Evolutionary conservation across 768 basidiomycete genomes (phyloP).

Genomic region (Holtermannia corniformis): DNA sequence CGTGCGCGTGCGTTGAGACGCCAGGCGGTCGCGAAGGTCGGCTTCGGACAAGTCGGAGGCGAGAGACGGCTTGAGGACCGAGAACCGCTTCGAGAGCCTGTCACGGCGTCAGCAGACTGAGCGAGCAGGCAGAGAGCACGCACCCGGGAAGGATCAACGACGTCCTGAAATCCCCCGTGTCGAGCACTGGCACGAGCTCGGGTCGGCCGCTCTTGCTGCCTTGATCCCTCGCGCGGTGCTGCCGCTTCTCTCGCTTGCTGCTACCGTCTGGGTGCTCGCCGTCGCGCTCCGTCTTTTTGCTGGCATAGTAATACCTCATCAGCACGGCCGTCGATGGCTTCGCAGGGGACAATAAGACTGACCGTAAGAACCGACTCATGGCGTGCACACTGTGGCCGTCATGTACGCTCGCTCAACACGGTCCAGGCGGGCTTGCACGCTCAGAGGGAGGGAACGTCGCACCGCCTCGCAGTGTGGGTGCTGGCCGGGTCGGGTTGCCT

Average conservation of each 20-base stretch:
- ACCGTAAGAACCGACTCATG: not conserved
- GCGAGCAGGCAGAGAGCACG: constrained; percentile 4
- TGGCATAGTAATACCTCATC: not conserved
- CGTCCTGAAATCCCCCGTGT: constrained; percentile 20
- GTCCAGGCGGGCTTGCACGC: no score
- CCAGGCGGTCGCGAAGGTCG: constrained; percentile 22
- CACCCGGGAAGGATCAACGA: constrained; percentile 35
- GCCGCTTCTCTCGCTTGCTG: not conserved
- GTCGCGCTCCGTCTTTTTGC: not conserved
- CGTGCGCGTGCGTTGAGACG: constrained; percentile 21
- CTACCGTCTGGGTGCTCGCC: not conserved
- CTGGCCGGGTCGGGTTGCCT: no score
- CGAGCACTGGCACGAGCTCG: not conserved
- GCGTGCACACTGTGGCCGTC: no score
- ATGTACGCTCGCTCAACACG: no score
- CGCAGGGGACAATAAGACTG: not conserved
- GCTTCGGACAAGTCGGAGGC: constrained; percentile 18
- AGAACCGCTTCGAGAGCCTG: constrained; percentile 31
- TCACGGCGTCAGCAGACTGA: not conserved
- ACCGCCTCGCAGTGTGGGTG: no score
- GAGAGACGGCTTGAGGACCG: constrained; percentile 27
- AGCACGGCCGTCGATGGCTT: not conserved
- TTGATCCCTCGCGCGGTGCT: not conserved
- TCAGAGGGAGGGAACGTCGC: no score
- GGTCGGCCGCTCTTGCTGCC: not conserved